phyloP scores from a whole-genome alignment of 169 alveolate species.

The Cryptosporidium baileyi region DNA sequence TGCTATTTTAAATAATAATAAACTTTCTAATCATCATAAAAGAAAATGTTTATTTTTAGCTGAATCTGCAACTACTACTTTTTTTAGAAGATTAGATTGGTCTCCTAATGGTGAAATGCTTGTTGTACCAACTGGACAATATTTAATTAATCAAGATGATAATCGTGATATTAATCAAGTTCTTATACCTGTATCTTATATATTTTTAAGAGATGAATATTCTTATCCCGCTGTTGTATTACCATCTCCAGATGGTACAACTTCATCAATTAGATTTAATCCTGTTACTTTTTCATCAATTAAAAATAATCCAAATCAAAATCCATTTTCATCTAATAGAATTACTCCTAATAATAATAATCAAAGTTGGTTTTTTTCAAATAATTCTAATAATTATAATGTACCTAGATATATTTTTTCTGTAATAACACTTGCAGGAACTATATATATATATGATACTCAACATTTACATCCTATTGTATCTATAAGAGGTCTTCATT shows the following conservation, averaged over 20 bases:
- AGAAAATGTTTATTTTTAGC: conserved; percentile 80
- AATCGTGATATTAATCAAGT: neutral
- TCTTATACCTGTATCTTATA: conserved; percentile 43
- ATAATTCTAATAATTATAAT: conserved; percentile 69
- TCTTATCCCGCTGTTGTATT: conserved; percentile 54
- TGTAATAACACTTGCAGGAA: conserved; percentile 86
- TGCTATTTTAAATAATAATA: conserved; percentile 18
- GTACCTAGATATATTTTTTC: conserved; percentile 83
- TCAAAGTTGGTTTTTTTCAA: conserved; percentile 56
- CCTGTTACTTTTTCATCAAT: conserved; percentile 43
- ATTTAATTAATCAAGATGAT: neutral
- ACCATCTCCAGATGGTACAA: conserved; percentile 67
- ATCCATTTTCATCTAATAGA: conserved; percentile 8
- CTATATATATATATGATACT: conserved; percentile 86
- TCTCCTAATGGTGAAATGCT: conserved; percentile 87
- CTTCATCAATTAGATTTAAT: conserved; percentile 51
- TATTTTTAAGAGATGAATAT: conserved; percentile 46
- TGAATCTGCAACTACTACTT: conserved; percentile 84
- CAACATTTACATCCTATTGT: conserved; percentile 86
- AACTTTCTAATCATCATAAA: conserved; percentile 1
- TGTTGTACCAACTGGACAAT: conserved; percentile 86
- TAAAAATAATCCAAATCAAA: neutral
- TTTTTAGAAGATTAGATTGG: conserved; percentile 88
- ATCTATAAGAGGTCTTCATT: conserved; percentile 89
- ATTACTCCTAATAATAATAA: conserved; percentile 1